Evolutionary conservation across 495 filamentous ascomycete genomes (phyloP), one percentile per base, ranked within the genome.

Genomic region (Pseudotulostoma volvatum): DNA sequence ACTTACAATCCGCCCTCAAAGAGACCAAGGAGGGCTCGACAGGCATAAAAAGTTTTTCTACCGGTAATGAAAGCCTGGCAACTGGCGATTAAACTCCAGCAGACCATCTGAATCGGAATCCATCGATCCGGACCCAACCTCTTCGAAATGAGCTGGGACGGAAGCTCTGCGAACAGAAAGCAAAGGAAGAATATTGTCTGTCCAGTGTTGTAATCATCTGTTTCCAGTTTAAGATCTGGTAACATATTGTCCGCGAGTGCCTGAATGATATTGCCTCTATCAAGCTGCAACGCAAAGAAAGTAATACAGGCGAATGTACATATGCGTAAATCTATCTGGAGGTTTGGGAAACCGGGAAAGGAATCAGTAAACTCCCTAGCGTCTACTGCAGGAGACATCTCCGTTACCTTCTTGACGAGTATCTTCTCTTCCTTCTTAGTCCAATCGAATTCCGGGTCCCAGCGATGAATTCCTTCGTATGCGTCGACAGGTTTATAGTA

Each of bases 201-300:
- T 0, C 79, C 79, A 9, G 74, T 71, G 47, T 88, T 86, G 55
- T 84, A 87, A 61, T 79, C 77, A 44, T 85, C 78, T 11, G 76
- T 84, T 38, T 60, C 73, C 44, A 85, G 57, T 3, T 68, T 57
- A 11, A 76, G 49, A 37, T 76, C 70, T 5, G 47, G 54, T 9
- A 85, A 60, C 59, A 85, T 67, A 51, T 78, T 77, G 52, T 85
- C 81, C 1, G 77, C 76, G 3, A 80, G 57, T 5, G 80, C 79
- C 46, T 84, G 74, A 18, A 66, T 54, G 28, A 85, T 68, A 54
- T 87, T 92, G 15, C 77, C 76, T 32, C 84, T 67, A 48, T 93
- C 84, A 1, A 88, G 61, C 44, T 92, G 81, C 18, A 92, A 68
- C 0, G 79, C 80, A 38, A 88, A 86, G 55, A 90, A 88, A 56